Conservation (phyloP, 371 early-diverging fungal species). For the Thermomucor indicae-seudaticae region DNA sequence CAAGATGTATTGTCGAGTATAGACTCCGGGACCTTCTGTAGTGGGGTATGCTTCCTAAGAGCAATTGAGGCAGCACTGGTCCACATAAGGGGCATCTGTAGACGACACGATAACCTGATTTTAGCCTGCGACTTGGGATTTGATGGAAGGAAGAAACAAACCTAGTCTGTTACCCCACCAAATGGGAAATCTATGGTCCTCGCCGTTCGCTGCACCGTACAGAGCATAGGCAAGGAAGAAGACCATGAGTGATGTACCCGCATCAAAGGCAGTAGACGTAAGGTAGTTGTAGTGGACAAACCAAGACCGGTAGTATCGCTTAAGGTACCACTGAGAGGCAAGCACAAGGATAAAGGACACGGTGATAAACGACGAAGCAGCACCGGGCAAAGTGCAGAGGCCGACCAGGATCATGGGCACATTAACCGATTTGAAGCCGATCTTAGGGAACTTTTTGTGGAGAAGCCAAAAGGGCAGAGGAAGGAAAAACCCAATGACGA, state of each 20-base stretch:
- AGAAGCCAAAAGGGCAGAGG: conserved; percentile 44
- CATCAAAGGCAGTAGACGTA: conserved; percentile 53
- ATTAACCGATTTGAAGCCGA: conserved; percentile 36
- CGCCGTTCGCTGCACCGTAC: conserved; percentile 44
- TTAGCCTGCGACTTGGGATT: no score
- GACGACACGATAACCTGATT: neutral
- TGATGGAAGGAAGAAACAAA: no score
- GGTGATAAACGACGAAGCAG: conserved; percentile 37
- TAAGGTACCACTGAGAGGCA: conserved; percentile 43
- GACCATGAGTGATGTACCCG: conserved; percentile 52
- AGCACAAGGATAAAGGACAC: conserved; percentile 31
- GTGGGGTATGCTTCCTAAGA: no score
- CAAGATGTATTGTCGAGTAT: no score
- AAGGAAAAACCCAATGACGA: conserved; percentile 41
- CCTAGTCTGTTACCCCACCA: conserved; percentile 51
- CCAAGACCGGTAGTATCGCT: conserved; percentile 36
- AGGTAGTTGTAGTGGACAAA: conserved; percentile 56
- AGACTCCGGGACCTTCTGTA: no score
- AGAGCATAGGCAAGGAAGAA: conserved; percentile 47
- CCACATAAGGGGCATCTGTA: conserved; percentile 12
- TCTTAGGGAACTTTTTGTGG: conserved; percentile 37
- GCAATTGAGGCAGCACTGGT: conserved; percentile 19
- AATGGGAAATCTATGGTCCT: conserved; percentile 33
- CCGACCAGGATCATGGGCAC: conserved; percentile 45
- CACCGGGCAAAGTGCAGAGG: conserved; percentile 36